Evolutionary conservation across 495 filamentous ascomycete species (phyloP).

Genomic region (Annulohypoxylon stygium): DNA sequence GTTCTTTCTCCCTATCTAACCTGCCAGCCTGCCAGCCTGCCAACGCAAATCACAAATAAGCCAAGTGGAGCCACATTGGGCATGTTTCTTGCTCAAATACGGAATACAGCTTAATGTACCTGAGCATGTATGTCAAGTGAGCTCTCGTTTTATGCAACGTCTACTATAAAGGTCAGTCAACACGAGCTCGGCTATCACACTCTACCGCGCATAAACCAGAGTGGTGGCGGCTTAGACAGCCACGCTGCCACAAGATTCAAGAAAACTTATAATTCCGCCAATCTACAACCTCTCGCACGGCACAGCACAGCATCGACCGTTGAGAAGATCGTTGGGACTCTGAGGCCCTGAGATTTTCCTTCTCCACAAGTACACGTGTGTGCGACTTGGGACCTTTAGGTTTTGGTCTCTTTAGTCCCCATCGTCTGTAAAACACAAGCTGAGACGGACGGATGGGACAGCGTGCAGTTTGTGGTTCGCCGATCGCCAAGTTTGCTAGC

Average conservation of each 20-base stretch:
- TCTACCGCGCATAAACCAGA: constrained; percentile 25
- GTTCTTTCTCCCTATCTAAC: not conserved
- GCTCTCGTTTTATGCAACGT: constrained; percentile 22
- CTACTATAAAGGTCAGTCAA: constrained; percentile 32
- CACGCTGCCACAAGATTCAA: constrained; percentile 33
- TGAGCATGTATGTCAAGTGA: constrained; percentile 15
- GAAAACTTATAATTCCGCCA: constrained; percentile 19
- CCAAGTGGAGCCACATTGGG: constrained; percentile 26
- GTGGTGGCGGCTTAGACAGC: constrained; percentile 26
- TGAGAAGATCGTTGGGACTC: constrained; percentile 16
- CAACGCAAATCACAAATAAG: constrained; percentile 28
- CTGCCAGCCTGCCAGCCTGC: not conserved
- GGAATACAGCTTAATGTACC: constrained; percentile 11
- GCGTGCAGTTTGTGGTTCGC: constrained; percentile 26
- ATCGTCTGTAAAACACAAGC: constrained; percentile 43
- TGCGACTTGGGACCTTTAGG: constrained; percentile 10
- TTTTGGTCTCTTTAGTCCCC: constrained; percentile 1
- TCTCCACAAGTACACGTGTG: constrained; percentile 20
- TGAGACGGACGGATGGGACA: constrained; percentile 39
- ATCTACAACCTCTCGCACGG: constrained; percentile 20
- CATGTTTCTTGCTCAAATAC: constrained; percentile 15
- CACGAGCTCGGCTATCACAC: constrained; percentile 41
- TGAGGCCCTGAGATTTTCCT: not conserved
- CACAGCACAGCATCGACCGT: constrained; percentile 15
- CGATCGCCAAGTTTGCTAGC: constrained; percentile 39